These are phyloP conservation scores for Pugionium cornutum DNA, from an alignment of 345 rosid species.

Conservation along the genomic window DNA sequence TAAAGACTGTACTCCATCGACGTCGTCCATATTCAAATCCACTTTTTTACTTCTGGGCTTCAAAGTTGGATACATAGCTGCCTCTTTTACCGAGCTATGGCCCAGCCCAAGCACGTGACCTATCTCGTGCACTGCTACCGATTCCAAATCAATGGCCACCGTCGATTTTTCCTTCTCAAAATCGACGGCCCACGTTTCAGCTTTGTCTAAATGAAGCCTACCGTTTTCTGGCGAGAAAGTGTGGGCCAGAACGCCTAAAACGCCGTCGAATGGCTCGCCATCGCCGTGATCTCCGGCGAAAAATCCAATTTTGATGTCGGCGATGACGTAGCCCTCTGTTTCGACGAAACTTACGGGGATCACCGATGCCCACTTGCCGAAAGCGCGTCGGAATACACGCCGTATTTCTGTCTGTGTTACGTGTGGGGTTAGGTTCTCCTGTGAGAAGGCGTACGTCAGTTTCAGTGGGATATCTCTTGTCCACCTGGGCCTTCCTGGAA, in stretches of 20 bases:
- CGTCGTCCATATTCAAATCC: slow-evolving; percentile 58
- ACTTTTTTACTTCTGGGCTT: slow-evolving; percentile 67
- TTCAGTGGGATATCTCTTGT: slow-evolving; percentile 49
- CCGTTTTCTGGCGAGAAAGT: slow-evolving; percentile 87
- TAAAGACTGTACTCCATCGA: slow-evolving; percentile 71
- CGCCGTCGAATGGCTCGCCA: slow-evolving; percentile 88
- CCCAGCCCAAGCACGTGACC: slow-evolving; percentile 79
- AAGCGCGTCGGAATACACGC: slow-evolving; percentile 56
- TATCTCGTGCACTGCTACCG: slow-evolving; percentile 83
- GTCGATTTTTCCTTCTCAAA: slow-evolving; percentile 55
- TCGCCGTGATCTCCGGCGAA: slow-evolving; percentile 86
- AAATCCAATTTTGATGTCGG: slow-evolving; percentile 80
- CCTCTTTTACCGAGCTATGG: slow-evolving; percentile 60
- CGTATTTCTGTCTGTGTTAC: slow-evolving; percentile 43
- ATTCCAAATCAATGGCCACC: slow-evolving; percentile 79
- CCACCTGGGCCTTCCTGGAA: slow-evolving; percentile 77
- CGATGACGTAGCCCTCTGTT: slow-evolving; percentile 52
- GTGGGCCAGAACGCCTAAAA: slow-evolving; percentile 71
- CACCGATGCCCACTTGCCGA: slow-evolving; percentile 66
- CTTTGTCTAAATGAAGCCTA: slow-evolving; percentile 71
- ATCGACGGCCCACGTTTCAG: slow-evolving; percentile 85
- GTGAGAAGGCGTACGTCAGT: slow-evolving; percentile 69
- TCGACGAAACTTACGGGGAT: slow-evolving; percentile 68
- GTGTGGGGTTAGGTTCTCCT: slow-evolving; percentile 49
- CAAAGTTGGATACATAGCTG: slow-evolving; percentile 90